Conservation (phyloP, 768 basidiomycete genomes). For the Nidularia pulvinata region DNA sequence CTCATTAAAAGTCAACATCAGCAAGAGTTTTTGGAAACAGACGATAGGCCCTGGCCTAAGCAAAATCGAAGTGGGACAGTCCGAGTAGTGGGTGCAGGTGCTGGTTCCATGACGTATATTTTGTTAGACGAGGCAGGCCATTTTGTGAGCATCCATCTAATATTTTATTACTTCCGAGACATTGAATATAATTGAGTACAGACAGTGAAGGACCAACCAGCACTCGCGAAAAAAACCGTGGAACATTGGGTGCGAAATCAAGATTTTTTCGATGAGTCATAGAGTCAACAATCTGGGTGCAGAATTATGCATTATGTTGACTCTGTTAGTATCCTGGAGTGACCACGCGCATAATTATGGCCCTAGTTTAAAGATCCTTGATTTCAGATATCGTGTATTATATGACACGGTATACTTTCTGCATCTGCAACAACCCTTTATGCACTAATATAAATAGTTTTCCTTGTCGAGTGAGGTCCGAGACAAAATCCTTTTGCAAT, state of each 20-base stretch:
- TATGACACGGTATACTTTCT: no score
- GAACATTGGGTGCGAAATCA: constrained; percentile 12
- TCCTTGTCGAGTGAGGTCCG: no score
- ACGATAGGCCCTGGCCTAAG: constrained; percentile 23
- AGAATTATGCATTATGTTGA: no score
- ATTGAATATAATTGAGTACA: not conserved
- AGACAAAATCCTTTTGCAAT: no score
- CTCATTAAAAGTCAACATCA: constrained; percentile 20
- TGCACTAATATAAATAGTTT: no score
- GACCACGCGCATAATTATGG: no score
- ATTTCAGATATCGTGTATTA: no score
- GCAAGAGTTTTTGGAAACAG: constrained; percentile 15
- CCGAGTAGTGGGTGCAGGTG: constrained; percentile 19
- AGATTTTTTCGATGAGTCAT: constrained; percentile 2
- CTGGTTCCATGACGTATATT: constrained; percentile 27
- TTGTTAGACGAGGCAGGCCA: constrained; percentile 27
- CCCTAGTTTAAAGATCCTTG: no score
- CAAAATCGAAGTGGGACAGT: constrained; percentile 18
- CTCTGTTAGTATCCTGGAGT: no score
- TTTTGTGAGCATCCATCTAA: constrained; percentile 16
- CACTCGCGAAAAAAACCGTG: constrained; percentile 13
- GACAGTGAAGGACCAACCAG: constrained; percentile 14
- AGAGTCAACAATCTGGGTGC: no score
- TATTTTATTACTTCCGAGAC: not conserved
- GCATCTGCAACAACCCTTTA: no score